Base-by-base conservation (phyloP, 148 eudicot genomes). In the Rhododendron williamsianum region DNA sequence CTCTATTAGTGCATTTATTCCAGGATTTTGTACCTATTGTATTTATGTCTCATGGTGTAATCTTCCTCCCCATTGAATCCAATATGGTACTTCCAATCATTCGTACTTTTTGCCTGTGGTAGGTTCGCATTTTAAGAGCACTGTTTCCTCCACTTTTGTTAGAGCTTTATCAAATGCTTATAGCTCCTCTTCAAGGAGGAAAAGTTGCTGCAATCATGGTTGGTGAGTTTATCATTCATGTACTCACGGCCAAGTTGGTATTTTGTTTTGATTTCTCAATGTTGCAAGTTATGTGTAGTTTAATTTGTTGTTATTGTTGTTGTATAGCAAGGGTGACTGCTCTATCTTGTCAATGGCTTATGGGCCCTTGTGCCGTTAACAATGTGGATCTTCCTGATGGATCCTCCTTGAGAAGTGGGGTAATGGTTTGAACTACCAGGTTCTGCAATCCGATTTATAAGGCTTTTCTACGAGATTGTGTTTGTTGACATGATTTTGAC, bases 291-390 rank as follows among this genome's bases (percentile, higher is more conserved):
- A 41, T 56, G 35, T 12, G 7, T 11, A 18, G 11, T 78, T 41
- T 52, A 51, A 84, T 43, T 82, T 54, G 1, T 82, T 81, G 45
- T 87, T 79, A 71, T 84, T 81, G 45, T 87, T 79, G 76, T 84
- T 51, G 81, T 85, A 85, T 87, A 97, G 99, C 99, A 84, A 93
- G 94, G 89, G 98, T 94, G 87, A 97, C 99, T 36, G 95, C 94
- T 82, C 30, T 95, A 35, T 91, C 99, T 83, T 97, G 98, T 82
- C 98, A 93, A 81, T 97, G 99, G 98, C 96, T 97, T 63, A 95
- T 97, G 99, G 99, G 98, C 81, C 90, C 94, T 0, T 97, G 98
- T 89, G 81, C 89, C 3, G 97, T 95, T 63, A 97, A 97, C 91
- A 84, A 92, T 23, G 93, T 97, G 76, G 90, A 88, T 72, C 94